Evolutionary conservation across 2,329 filamentous ascomycete genomes (phyloP).

Genomic region (Aspergillus sp.): DNA sequence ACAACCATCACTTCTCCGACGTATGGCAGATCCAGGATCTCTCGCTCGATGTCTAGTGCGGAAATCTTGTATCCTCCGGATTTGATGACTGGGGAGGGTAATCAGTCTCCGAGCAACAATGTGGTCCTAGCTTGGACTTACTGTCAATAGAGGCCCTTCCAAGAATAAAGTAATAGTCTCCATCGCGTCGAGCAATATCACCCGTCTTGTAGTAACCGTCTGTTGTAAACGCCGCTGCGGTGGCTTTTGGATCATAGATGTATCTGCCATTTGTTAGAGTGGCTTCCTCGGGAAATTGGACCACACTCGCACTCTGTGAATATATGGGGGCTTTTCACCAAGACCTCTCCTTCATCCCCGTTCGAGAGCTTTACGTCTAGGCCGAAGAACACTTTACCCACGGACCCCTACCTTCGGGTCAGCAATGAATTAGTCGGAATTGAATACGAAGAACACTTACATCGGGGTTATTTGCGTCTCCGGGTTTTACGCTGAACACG

Average conservation of each 20-base stretch:
- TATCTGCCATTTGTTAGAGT: slow-evolving; percentile 14
- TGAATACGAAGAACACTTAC: not conserved
- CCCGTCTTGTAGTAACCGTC: slow-evolving; percentile 50
- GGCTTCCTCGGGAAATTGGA: not conserved
- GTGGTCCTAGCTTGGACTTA: not conserved
- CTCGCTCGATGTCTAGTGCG: slow-evolving; percentile 55
- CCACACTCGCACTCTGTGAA: slow-evolving; percentile 31
- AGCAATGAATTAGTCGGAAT: not conserved
- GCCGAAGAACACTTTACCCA: not conserved
- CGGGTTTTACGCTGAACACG: slow-evolving; percentile 39
- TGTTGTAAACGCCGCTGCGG: slow-evolving; percentile 40
- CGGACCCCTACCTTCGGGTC: not conserved
- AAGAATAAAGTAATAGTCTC: slow-evolving; percentile 50
- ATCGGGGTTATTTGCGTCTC: slow-evolving; percentile 9
- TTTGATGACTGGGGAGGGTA: slow-evolving; percentile 46
- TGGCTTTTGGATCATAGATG: slow-evolving; percentile 43
- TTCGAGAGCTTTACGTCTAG: slow-evolving; percentile 25
- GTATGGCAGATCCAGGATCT: slow-evolving; percentile 50
- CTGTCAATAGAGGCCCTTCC: slow-evolving; percentile 52
- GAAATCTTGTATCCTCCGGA: slow-evolving; percentile 57
- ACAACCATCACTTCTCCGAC: slow-evolving; percentile 56
- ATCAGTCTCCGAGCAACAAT: not conserved
- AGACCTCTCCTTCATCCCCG: slow-evolving; percentile 49
- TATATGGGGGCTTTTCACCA: slow-evolving; percentile 37
- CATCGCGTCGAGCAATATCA: slow-evolving; percentile 36